phyloP scores from a whole-genome alignment of 1,139 yeast genomes.

The Petasospora rhodanensis region DNA sequence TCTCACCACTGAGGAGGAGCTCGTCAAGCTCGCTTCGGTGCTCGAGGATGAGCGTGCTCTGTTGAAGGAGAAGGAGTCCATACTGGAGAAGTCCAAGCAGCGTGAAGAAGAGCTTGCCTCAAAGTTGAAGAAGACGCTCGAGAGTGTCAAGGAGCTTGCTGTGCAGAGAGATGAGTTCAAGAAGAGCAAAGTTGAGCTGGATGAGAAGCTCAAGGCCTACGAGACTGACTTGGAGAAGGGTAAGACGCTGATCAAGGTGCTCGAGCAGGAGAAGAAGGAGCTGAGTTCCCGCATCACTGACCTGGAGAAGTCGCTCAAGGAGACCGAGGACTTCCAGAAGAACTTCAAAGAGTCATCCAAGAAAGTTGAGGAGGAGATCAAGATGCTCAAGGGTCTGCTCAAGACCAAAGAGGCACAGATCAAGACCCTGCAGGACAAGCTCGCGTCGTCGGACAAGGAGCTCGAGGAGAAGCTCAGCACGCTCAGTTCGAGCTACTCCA shows the following conservation, averaged over 20 bases:
- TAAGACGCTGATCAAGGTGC: constrained; percentile 18
- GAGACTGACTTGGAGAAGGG: constrained; percentile 22
- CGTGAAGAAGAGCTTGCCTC: constrained; percentile 38
- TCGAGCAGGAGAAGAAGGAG: constrained; percentile 23
- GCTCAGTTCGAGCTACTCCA: constrained; percentile 31
- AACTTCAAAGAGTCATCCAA: constrained; percentile 14
- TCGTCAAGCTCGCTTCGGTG: constrained; percentile 32
- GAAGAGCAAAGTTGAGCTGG: constrained; percentile 33
- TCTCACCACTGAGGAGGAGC: constrained; percentile 32
- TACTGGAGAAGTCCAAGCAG: constrained; percentile 35
- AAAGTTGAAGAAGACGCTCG: constrained; percentile 31
- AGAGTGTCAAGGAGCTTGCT: constrained; percentile 34
- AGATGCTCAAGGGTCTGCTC: constrained; percentile 28
- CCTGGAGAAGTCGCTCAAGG: constrained; percentile 15
- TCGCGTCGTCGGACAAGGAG: constrained; percentile 32
- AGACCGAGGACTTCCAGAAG: constrained; percentile 22
- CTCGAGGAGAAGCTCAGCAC: constrained; percentile 34
- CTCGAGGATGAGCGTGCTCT: constrained; percentile 36
- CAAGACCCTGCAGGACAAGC: constrained; percentile 29
- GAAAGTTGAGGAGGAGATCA: constrained; percentile 27
- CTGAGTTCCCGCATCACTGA: constrained; percentile 15
- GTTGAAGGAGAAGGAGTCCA: constrained; percentile 41
- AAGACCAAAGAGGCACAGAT: constrained; percentile 34
- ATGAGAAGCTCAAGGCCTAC: constrained; percentile 23
- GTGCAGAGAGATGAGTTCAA: constrained; percentile 33